Base-by-base conservation (phyloP, 768 basidiomycete genomes). In the Tylopilus subfusipes region DNA sequence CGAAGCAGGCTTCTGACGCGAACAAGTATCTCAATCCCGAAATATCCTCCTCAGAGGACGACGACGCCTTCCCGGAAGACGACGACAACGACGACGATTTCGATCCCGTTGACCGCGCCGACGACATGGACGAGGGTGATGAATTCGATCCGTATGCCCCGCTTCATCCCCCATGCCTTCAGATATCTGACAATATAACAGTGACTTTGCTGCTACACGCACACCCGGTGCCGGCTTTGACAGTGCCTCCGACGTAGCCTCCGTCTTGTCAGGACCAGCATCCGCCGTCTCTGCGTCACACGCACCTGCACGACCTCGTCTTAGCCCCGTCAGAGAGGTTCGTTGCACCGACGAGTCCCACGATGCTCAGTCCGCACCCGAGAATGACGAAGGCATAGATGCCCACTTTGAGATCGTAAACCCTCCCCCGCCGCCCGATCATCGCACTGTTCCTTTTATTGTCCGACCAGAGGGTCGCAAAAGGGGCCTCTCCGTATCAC, bases 111-210 rank as follows among this genome's bases (percentile, higher is more conserved):
- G 76, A 73, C 25, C 75, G 74, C 10, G 78, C 72, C 1, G 73
- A 72, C 40, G 82, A 78, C 40, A 79, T 80, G 70, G 82, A 82
- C 59, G 86, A 85, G 47, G 83, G 73, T 2, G 86, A 90, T 58
- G 88, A 88, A 55, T 91, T 90, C 58, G 90, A 91, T 64, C 88
- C 88, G 88, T 90, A 66, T 64, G 86, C 74, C 22, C 4, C 75
- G 7, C 29, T 45, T 44, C 22, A 9, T 34, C 14, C 22, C 6
- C 18, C 31, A 2, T 45, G 31, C 42, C 30, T 12, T 29, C 21
- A 1, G 2, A 7, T 33, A 4, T 27, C 60, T 53, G 25, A 50
- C 57, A 6, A 16, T n/a, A 3, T 4, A 12, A 21, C 60, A 90
- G 88, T 1, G 84, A 86, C 51, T 90, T 89, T 68, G 83, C 85